Evolutionary conservation across 495 filamentous ascomycete genomes (phyloP).

Genomic region (Elaphomyces granulatus): DNA sequence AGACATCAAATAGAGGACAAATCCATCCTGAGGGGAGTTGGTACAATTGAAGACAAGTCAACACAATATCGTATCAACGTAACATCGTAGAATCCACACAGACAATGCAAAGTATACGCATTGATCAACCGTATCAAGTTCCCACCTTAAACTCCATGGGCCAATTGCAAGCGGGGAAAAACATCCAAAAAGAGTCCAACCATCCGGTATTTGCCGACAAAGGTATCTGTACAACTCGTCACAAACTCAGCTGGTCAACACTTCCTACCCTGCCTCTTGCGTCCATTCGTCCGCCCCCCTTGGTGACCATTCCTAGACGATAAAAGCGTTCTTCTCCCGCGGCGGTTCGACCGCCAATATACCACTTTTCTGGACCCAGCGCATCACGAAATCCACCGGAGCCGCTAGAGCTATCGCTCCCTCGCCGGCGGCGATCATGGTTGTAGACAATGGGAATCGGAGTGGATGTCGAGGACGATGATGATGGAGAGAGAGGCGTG

Average conservation of each 20-base stretch:
- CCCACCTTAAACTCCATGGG: too few relatives aligned
- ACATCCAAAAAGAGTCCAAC: too few relatives aligned
- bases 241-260: slow-evolving; percentile 49
- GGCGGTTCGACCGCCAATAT: slow-evolving; percentile 77
- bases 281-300: slow-evolving; percentile 34
- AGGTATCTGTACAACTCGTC: too few relatives aligned
- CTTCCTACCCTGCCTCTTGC: slow-evolving; percentile 44
- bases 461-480: neutral
- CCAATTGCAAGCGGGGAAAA: too few relatives aligned
- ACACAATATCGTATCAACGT: too few relatives aligned
- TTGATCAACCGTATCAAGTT: too few relatives aligned
- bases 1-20: too few relatives aligned
- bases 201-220: too few relatives aligned
- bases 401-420: slow-evolving; percentile 65
- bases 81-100: too few relatives aligned
- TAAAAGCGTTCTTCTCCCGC: slow-evolving; percentile 80
- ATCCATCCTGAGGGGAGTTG: too few relatives aligned
- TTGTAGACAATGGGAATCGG: slow-evolving; percentile 25
- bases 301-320: slow-evolving; percentile 48
- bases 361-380: slow-evolving; percentile 67
- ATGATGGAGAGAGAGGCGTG: slow-evolving; percentile 1
- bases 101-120: too few relatives aligned
- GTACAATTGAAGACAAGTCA: too few relatives aligned
- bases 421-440: slow-evolving; percentile 42
- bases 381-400: slow-evolving; percentile 53